Conservation (phyloP, 169 alveolate species). For the Neospora caninum region DNA sequence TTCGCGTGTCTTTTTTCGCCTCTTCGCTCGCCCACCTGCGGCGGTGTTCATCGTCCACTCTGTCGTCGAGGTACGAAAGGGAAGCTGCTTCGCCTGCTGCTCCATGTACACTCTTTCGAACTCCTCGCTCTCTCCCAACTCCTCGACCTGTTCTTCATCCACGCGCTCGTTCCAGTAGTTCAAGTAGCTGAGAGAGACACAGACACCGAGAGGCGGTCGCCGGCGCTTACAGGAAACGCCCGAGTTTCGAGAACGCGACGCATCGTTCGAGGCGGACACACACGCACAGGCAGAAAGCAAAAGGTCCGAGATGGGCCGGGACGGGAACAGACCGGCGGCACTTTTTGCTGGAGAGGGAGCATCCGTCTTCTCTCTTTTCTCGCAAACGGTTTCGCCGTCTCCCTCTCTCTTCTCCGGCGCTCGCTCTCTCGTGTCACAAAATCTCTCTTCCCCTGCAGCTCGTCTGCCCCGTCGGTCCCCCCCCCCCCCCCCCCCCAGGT, state of each 20-base stretch:
- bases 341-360: not conserved
- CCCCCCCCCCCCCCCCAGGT: not conserved
- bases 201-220: too few species aligned
- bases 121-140: slow-evolving; percentile 62
- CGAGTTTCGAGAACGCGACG: too few species aligned
- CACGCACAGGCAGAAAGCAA: too few species aligned
- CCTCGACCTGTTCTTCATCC: slow-evolving; percentile 51
- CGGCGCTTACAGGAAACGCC: too few species aligned
- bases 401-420: not conserved
- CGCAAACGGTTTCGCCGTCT: not conserved
- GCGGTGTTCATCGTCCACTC: slow-evolving; percentile 68
- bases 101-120: slow-evolving; percentile 53
- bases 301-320: not conserved
- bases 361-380: not conserved
- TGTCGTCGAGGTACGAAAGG: slow-evolving; percentile 67
- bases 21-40: slow-evolving; percentile 24
- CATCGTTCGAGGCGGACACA: too few species aligned
- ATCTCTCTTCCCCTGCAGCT: not conserved
- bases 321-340: not conserved
- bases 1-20: too few species aligned
- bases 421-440: not conserved
- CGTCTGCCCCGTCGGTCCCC: not conserved
- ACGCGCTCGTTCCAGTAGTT: slow-evolving; percentile 57
- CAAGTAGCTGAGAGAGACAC: not conserved
- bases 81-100: slow-evolving; percentile 52